phyloP scores from a whole-genome alignment of 805 yeast species.

The Wickerhamiella bombiphila region DNA sequence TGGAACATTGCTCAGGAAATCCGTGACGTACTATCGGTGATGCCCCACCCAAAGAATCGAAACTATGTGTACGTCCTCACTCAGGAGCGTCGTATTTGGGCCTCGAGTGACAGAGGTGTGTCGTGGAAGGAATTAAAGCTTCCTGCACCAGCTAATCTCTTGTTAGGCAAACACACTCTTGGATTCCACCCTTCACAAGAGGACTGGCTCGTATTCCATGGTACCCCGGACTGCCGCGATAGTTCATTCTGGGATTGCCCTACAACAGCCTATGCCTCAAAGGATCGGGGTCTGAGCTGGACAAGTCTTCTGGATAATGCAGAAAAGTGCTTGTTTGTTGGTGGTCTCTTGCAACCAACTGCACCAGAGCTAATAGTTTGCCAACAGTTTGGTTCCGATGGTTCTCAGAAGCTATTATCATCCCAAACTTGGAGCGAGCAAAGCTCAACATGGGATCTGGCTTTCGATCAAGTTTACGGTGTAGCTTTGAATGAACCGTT shows the following conservation, averaged over 20 bases:
- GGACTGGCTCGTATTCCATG: constrained; percentile 52
- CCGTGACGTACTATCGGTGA: constrained; percentile 28
- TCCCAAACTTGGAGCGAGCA: constrained; percentile 44
- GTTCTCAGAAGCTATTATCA: constrained; percentile 26
- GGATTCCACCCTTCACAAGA: constrained; percentile 47
- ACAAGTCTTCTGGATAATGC: constrained; percentile 37
- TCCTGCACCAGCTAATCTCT: constrained; percentile 36
- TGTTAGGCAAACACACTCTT: constrained; percentile 27
- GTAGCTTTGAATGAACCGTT: constrained; percentile 58
- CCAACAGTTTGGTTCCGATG: not conserved
- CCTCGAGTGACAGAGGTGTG: constrained; percentile 55
- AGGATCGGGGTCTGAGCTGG: constrained; percentile 56
- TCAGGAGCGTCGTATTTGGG: constrained; percentile 33
- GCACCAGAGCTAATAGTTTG: not conserved
- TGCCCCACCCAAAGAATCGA: constrained; percentile 44
- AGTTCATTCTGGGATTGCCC: constrained; percentile 34
- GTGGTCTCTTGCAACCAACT: not conserved
- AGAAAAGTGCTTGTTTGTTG: constrained; percentile 31
- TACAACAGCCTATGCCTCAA: constrained; percentile 44
- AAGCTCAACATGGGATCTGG: constrained; percentile 29
- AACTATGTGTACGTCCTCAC: constrained; percentile 46
- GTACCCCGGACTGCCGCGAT: constrained; percentile 45
- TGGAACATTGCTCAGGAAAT: constrained; percentile 22
- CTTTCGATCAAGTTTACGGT: constrained; percentile 52
- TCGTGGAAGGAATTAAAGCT: constrained; percentile 33